Base-by-base conservation (phyloP, 1,284 basidiomycete genomes). In the Pyrrhoderma lamaoense region DNA sequence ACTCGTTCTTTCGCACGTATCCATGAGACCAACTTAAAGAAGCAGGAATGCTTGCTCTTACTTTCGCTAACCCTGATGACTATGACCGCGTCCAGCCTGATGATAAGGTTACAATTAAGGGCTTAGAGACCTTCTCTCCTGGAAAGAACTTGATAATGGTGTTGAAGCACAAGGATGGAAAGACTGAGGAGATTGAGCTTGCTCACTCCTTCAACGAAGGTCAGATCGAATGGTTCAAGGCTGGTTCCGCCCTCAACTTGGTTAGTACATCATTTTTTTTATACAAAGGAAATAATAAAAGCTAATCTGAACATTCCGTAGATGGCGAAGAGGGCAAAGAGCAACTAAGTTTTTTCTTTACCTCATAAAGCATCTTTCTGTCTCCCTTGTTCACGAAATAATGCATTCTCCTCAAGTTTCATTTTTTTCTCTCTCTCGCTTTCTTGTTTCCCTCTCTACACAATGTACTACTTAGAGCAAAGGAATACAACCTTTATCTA, bases 11-110 rank as follows among this genome's bases (percentile, higher is more conserved):
- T 96, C 69, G 94, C 94, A 46, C 91, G 94, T 75, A 97, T 98
- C 72, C 94, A 97, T 76, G 93, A 97, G 80, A 90, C 89, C 67
- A 96, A 96, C 81, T 76, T 95, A 77, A 95, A 95, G 86, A 96
- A 93, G 79, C 90, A 93, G 75, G 90, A 60, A 92, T 94, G 88
- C 88, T 95, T 56, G 89, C 91, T 1, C 72, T 94, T 59, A 94
- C 89, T 57, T 95, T 96, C 67, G 85, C 70, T 55, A 78, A 96
- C 74, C 76, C 86, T 9, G 88, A 78, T 56, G 93, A 96, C 71
- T 97, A 97, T 70, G 89, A 95, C 66, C 90, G 88, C 73, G 69
- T 95, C 60, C 76, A 75, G 62, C 87, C 92, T 21, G 74, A 75
- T 58, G 93, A 96, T 74, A 82, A 80, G 65, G 82, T 96, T 56